Base-by-base conservation (phyloP, 805 yeast species). In the Ogataea paraovalis region DNA sequence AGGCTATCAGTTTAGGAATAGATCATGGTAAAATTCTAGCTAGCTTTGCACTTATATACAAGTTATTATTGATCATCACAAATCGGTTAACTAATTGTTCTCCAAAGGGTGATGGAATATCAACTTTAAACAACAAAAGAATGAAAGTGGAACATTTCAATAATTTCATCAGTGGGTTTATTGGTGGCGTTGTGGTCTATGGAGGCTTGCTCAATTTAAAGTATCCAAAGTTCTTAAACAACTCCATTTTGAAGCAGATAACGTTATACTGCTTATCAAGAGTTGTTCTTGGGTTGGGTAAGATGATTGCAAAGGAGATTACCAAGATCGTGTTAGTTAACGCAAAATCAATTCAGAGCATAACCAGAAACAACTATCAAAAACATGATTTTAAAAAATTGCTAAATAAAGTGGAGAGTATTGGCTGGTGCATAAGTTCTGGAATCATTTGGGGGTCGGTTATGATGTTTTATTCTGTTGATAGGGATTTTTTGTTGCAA, bases 261-360 rank as follows among this genome's bases (percentile, higher is more conserved):
- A 86, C 90, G 1, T 71, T 86, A 43, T 86, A 86, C 58, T 83
- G 88, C 51, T 76, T 83, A 47, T 80, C 88, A 3, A 71, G 95
- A 39, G 87, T 84, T 4, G 59, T 79, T 43, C 59, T 87, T 38
- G 92, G 87, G 0, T 43, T 75, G 3, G 83, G 85, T 13, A 82
- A 79, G 58, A 72, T 75, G 39, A 42, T 76, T 12, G 73, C 72
- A 19, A 45, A 47, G 2, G 50, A 58, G 27, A 45, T 67, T 20
- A 42, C 63, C 27, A 48, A 34, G 48, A 21, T 43, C 42, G 7
- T 41, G 38, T 23, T 28, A 23, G n/a, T n/a, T n/a, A n/a, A n/a
- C n/a, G n/a, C n/a, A n/a, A n/a, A n/a, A n/a, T n/a, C n/a, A n/a
- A n/a, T n/a, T n/a, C n/a, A n/a, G n/a, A n/a, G n/a, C n/a, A n/a